phyloP scores from a whole-genome alignment of 768 basidiomycete genomes.

The Lactarius hengduanensis region DNA sequence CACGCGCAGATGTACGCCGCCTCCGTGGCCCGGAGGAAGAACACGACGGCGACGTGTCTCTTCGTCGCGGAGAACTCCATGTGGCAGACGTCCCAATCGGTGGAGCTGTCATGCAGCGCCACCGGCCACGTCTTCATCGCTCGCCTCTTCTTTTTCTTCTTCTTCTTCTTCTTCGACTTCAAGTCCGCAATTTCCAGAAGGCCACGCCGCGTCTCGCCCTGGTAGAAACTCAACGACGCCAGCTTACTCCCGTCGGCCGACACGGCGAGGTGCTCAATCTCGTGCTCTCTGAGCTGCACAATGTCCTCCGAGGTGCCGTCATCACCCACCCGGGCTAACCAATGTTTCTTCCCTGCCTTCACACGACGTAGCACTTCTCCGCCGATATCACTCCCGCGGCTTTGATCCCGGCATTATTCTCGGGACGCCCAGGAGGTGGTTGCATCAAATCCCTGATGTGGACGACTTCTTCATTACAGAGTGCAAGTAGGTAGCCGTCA shows the following conservation, averaged over 20 bases:
- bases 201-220: constrained; percentile 9
- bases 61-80: constrained; percentile 21
- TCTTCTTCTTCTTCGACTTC: constrained; percentile 2
- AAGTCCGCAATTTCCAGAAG: constrained; percentile 17
- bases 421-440: background rate
- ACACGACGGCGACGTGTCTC: constrained; percentile 11
- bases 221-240: constrained; percentile 12
- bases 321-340: constrained; percentile 14
- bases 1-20: constrained; percentile 16
- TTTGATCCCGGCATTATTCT: background rate
- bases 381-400: constrained; percentile 11
- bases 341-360: constrained; percentile 10
- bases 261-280: constrained; percentile 10
- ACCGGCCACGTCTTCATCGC: constrained; percentile 11
- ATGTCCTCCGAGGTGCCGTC: constrained; percentile 16
- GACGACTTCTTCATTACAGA: constrained; percentile 16
- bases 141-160: background rate
- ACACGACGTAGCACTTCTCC: constrained; percentile 14
- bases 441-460: constrained; percentile 18
- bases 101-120: constrained; percentile 20
- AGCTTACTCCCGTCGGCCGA: constrained; percentile 11
- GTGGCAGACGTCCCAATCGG: constrained; percentile 13
- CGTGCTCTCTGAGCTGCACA: constrained; percentile 7
- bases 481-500: constrained; percentile 15
- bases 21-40: constrained; percentile 9